Base-by-base conservation (phyloP, 352 stramenopile species). In the Achlya hypogyna region DNA sequence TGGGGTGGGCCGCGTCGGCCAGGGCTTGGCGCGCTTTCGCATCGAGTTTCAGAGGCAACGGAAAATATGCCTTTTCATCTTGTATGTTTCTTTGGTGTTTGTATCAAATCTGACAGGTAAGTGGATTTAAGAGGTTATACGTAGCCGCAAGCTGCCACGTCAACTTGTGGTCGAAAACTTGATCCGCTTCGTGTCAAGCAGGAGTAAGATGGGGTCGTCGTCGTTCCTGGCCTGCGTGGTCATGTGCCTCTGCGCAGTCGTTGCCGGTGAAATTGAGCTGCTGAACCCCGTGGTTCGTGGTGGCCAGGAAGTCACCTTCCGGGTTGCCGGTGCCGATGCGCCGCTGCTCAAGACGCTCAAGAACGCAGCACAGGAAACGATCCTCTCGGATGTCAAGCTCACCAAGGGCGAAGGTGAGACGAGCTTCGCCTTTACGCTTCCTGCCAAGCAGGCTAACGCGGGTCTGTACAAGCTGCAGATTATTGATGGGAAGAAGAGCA, bases 381-480 rank as follows among this genome's bases (percentile, higher is more conserved):
- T 67, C 27, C 28, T 49, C 12, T 22, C 23, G n/a, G 60, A 67
- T 49, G n/a, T 58, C 23, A 32, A 49, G 27, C 31, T 58, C 28
- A 28, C 12, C 14, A 25, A 28, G 10, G 25, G 18, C 22, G 28
- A 14, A 22, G 49, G 25, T 20, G 16, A 10, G 25, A 16, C 14
- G 2, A 56, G 1, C 10, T 56, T 56, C n/a, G 20, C 49, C 2
- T 67, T 67, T 27, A 58, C 25, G 40, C 27, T 67, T 27, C 28
- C 43, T 18, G 42, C 10, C 12, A 34, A 5, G 10, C 28, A 58
- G 32, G 60, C 60, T 10, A 6, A 42, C 1, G 42, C 60, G 3
- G 60, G 60, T 9, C 60, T 67, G 20, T 67, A 67, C 51, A 67
- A 59, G 32, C 42, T 67, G 16, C 60, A 58, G 3, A 1, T 67